Base-by-base conservation (phyloP, 202 grass and related monocot genomes). In the Hordeum pubiflorum region DNA sequence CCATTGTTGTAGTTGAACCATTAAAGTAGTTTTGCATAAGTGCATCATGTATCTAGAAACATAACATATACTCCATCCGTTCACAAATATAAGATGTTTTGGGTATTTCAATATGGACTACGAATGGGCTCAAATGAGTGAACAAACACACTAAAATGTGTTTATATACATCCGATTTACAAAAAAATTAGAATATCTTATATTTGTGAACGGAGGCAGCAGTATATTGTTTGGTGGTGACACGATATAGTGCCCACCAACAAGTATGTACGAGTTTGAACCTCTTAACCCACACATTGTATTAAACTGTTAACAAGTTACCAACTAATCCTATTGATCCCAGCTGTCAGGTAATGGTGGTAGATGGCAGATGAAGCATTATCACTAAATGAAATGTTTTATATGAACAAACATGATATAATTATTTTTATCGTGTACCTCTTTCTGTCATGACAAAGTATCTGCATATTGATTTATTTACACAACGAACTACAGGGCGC, bases 401-500 rank as follows among this genome's bases (percentile, higher is more conserved):
- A 33, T 20, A 33, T 55, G 44, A 73, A 54, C 17, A 33, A 50
- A 73, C 46, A 36, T 48, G 37, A 59, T 24, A 58, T 68, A 24
- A 10, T 48, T 59, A 13, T 8, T 67, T 67, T 48, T 65, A 17
- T 18, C 55, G 6, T 24, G 21, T 71, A 39, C 13, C 59, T 46
- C 12, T 68, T 82, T 73, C 2, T 62, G 34, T 70, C 26, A 9
- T 61, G 41, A 84, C 75, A 26, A 26, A 62, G 74, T 65, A 75
- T 52, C 31, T 38, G 38, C 61, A 32, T 74, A 74, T 13, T 64
- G 80, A 31, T 77, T 72, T 74, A 17, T 67, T 71, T 69, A 81
- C 34, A 13, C 48, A 67, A 72, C 82, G 57, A 76, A 82, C 22
- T 73, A 85, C 64, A 98, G 92, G 92, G 92, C 79, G 92, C 96